Base-by-base conservation (phyloP, 768 basidiomycete species). In the Tricholoma furcatifolium region DNA sequence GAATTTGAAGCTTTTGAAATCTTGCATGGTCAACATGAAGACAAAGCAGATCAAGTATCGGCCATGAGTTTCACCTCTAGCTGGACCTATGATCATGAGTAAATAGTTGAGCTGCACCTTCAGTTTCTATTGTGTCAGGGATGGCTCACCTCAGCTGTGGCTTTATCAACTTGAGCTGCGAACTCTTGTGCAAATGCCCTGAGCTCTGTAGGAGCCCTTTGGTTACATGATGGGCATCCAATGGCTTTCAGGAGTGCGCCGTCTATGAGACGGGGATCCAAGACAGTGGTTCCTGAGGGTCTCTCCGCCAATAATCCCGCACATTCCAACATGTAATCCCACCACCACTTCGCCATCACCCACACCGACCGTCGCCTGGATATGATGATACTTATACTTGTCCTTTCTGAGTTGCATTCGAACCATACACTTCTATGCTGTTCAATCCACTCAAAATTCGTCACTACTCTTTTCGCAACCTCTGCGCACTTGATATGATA, bases 401-500 rank as follows among this genome's bases (percentile, higher is more conserved):
- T 27, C 49, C 49, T 3, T 12, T 35, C 38, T 11, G 12, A 15
- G 3, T 32, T 47, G 35, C 59, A 62, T 21, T 59, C 54, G 42
- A 62, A 63, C 57, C 58, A 62, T 10, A 40, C 46, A 27, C 32
- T 56, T 0, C 47, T 57, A 17, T 61, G 54, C 20, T 23, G 43
- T 6, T 44, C 43, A 30, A 66, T 51, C 63, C 65, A 66, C 6
- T 43, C 55, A 2, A 62, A 32, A 36, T 57, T 55, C n/a, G 48
- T 58, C 12, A 53, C 56, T 15, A 60, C 50, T 4, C 42, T 23
- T 15, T 36, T 27, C 1, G 65, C 61, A 11, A 43, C 48, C 21
- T 40, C 44, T n/a, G 62, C 64, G 49, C 69, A 70, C 20, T 32
- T 50, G 32, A 63, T 45, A 54, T 70, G 70, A 53, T 70, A 72